Base-by-base conservation (phyloP, 495 filamentous ascomycete genomes). In the Penicillium tannophilum region DNA sequence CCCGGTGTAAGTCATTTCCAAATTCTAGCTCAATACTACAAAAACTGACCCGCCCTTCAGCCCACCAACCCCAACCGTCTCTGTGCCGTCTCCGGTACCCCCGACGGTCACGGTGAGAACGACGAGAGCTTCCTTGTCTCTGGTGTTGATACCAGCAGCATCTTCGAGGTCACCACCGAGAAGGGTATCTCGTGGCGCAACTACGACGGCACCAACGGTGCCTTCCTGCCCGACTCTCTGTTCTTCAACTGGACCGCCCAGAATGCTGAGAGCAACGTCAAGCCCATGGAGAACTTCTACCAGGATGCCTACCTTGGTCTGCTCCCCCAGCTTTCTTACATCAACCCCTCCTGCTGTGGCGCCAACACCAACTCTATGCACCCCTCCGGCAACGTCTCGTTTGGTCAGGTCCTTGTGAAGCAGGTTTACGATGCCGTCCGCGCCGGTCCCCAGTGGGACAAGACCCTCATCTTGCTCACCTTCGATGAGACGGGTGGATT, bases 321-420 rank as follows among this genome's bases (percentile, higher is more conserved):
- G 1, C 79, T 82, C 4, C 72, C 80, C 33, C 65, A 79, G 55
- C 68, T 84, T 26, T 77, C 76, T 52, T 84, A 81, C 66, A 67
- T 84, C 71, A 82, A 84, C 72, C 81, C 81, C 2, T 76, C 75
- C 33, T 84, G 81, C 77, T 84, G 81, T 59, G 74, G 68, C 26
- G 54, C 67, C 9, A 68, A 69, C 60, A 80, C 76, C 58, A 80
- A 76, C 63, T 81, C 77, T 52, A 78, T 82, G 72, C 81, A 84
- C 67, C 81, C 81, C 7, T 67, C 68, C 36, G 73, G 73, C 24
- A 73, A 73, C 48, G 72, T 82, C 67, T 77, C 73, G 33, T 69
- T 72, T 56, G 81, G 81, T 58, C 76, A 84, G 68, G 66, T 68
- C 28, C 72, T 82, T 49, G 70, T 84, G 52, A 84, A 83, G 71